These are phyloP conservation scores for Millerago galiae DNA, from an alignment of 805 yeast species.

Conservation along the genomic window DNA sequence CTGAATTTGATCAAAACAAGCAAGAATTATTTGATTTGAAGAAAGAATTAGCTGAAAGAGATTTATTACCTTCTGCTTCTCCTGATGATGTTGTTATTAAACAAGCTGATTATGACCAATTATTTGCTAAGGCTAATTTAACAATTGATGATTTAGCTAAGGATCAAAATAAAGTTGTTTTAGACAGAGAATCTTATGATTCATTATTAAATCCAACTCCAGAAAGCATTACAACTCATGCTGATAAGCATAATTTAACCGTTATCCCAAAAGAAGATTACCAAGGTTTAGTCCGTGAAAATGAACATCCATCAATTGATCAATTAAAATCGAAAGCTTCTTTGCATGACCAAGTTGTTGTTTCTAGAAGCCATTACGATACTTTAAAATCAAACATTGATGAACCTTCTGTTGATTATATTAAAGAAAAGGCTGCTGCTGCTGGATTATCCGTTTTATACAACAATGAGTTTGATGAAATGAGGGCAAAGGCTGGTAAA, in stretches of 20 bases:
- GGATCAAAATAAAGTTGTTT: neutral
- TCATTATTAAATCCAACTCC: constrained; percentile 4
- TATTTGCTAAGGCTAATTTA: constrained; percentile 8
- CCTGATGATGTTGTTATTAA: constrained; percentile 14
- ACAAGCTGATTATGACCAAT: constrained; percentile 13
- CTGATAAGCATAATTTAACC: constrained; percentile 4
- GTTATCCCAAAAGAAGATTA: constrained; percentile 6
- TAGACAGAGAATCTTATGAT: constrained; percentile 4
- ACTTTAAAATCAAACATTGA: constrained; percentile 11
- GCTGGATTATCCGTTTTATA: neutral
- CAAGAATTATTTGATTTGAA: constrained; percentile 15
- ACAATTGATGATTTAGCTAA: constrained; percentile 6
- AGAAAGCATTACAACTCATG: constrained; percentile 5
- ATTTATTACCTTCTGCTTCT: constrained; percentile 20
- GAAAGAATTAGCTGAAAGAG: constrained; percentile 21
- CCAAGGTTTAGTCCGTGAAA: constrained; percentile 13
- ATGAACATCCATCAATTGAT: constrained; percentile 22
- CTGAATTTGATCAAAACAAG: constrained; percentile 9
- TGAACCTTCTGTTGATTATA: constrained; percentile 6
- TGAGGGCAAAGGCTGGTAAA: constrained; percentile 12
- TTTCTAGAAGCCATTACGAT: constrained; percentile 21
- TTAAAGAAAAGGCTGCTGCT: constrained; percentile 2
- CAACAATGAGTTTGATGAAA: constrained; percentile 6
- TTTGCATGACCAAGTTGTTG: constrained; percentile 19
- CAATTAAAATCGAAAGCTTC: constrained; percentile 16